These are phyloP conservation scores for Asterochloris erici DNA, from an alignment of 139 green algal genomes.

Conservation along the genomic window DNA sequence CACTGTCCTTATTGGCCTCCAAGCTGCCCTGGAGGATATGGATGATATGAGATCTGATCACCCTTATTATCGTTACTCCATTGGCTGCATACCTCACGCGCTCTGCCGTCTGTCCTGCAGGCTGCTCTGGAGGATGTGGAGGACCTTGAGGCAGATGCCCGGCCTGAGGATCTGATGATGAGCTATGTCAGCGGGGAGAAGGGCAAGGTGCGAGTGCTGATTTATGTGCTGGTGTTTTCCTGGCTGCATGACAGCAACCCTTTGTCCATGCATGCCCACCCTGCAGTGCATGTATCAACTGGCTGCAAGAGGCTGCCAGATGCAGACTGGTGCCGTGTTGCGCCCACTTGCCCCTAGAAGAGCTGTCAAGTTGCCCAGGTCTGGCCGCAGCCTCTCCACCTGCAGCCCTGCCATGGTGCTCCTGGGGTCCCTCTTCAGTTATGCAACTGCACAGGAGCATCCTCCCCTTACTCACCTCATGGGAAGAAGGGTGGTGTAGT, in stretches of 20 bases:
- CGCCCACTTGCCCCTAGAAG: neutral
- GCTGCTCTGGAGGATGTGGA: conserved; percentile 70
- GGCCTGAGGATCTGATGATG: conserved; percentile 98
- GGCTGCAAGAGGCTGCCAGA: no score
- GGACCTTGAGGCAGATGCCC: conserved; percentile 94
- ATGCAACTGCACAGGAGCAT: no score
- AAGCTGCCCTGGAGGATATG: no score
- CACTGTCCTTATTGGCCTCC: no score
- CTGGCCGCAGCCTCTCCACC: neutral
- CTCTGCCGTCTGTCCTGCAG: conserved; percentile 31
- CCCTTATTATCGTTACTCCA: no score
- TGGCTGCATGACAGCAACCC: neutral
- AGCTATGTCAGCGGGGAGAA: conserved; percentile 94
- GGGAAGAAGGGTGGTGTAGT: no score
- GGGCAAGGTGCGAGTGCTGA: conserved; percentile 57
- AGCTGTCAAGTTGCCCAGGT: neutral
- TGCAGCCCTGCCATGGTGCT: no score
- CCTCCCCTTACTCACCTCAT: no score
- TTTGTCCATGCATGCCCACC: neutral
- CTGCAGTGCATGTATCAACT: neutral
- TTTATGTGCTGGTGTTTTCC: neutral
- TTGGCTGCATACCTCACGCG: no score
- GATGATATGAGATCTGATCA: no score
- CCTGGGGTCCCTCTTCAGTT: no score
- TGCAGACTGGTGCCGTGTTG: neutral